phyloP scores from a whole-genome alignment of 345 rosid species.

The Citrus cavaleriei region DNA sequence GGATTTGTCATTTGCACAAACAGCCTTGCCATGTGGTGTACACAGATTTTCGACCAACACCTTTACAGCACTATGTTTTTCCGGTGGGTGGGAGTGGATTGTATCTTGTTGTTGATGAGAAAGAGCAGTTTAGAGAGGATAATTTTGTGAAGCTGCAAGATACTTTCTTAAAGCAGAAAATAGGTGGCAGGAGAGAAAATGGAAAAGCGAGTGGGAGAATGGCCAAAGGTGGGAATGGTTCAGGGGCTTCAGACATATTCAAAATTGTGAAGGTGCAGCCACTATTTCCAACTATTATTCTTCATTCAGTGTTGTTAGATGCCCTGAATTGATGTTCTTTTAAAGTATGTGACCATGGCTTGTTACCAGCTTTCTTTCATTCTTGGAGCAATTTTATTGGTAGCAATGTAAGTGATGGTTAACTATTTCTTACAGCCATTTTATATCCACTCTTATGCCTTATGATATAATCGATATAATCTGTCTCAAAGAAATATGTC shows the following conservation, averaged over 20 bases:
- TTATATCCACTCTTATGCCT: not conserved
- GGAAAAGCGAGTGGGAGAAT: no score
- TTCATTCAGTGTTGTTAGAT: slow-evolving; percentile 5
- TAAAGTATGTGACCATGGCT: not conserved
- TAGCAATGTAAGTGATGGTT: slow-evolving; percentile 7
- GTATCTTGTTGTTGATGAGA: no score
- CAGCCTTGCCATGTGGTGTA: no score
- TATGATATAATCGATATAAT: not conserved
- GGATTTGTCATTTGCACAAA: no score
- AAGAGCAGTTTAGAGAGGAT: no score
- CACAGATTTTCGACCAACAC: no score
- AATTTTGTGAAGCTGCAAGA: no score
- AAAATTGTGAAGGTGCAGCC: slow-evolving; percentile 85
- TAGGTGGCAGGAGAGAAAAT: no score
- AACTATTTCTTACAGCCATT: not conserved
- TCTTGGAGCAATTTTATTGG: not conserved
- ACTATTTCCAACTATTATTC: slow-evolving; percentile 10
- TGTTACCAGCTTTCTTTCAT: not conserved
- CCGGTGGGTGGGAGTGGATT: no score
- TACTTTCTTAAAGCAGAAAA: no score
- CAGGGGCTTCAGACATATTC: slow-evolving; percentile 22
- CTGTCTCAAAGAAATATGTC: not conserved
- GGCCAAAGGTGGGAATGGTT: no score
- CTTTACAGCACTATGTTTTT: no score
- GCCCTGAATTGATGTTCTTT: not conserved